Conservation (phyloP, 176 grass and related monocot species). For the Oryza meridionalis region DNA sequence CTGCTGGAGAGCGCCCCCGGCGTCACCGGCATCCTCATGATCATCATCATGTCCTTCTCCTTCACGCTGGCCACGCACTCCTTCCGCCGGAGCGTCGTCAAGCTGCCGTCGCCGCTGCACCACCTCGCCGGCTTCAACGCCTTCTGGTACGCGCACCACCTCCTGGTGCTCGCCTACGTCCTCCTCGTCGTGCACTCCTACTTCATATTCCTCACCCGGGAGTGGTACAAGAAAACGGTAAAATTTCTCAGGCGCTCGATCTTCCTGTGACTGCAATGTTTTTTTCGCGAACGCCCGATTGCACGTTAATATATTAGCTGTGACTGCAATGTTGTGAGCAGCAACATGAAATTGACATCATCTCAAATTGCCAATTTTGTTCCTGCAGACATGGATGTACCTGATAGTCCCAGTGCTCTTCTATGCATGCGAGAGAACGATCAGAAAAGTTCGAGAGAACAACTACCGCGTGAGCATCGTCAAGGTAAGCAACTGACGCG, state of each 20-base stretch:
- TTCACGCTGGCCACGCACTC: slow-evolving; percentile 92
- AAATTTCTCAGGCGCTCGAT: slow-evolving; percentile 18
- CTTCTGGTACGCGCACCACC: slow-evolving; percentile 99
- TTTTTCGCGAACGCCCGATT: too few species aligned
- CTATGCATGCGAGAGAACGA: slow-evolving; percentile 91
- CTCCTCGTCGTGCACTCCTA: slow-evolving; percentile 91
- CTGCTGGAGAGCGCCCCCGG: slow-evolving; percentile 71
- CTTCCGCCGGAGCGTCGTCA: slow-evolving; percentile 87
- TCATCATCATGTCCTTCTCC: slow-evolving; percentile 94
- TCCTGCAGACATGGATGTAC: slow-evolving; percentile 97
- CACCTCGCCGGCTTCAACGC: slow-evolving; percentile 97
- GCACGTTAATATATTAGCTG: too few species aligned
- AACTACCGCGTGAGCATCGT: slow-evolving; percentile 70
- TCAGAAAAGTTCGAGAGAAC: slow-evolving; percentile 91
- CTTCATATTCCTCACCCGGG: slow-evolving; percentile 90
- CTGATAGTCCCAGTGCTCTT: slow-evolving; percentile 84
- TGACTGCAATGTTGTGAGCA: background rate
- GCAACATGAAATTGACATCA: slow-evolving; percentile 27
- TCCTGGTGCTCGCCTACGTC: slow-evolving; percentile 76
- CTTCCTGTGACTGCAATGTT: too few species aligned
- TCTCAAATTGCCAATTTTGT: background rate
- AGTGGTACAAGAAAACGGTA: slow-evolving; percentile 99
- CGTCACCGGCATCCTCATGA: slow-evolving; percentile 91
- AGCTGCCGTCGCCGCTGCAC: slow-evolving; percentile 87
- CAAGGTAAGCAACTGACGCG: slow-evolving; percentile 57